These are phyloP conservation scores for Penicillium parvum DNA, from an alignment of 495 filamentous ascomycete species.

Conservation along the genomic window DNA sequence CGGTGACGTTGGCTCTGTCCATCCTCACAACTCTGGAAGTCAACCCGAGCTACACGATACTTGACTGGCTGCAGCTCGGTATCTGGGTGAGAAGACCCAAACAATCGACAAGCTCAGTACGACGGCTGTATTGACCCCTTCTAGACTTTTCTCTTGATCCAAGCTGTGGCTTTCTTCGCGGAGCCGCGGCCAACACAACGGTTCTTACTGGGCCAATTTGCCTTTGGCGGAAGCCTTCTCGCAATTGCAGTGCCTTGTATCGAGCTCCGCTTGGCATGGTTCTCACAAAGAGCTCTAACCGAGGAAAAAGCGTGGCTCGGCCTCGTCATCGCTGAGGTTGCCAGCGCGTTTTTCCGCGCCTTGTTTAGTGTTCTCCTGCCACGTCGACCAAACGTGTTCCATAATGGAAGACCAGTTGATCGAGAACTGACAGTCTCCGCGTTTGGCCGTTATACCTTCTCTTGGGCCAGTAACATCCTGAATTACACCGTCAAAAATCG, in stretches of 20 bases:
- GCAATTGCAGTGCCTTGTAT: slow-evolving; percentile 12
- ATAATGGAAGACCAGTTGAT: slow-evolving; percentile 58
- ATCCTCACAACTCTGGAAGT: slow-evolving; percentile 16
- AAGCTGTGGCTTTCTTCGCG: slow-evolving; percentile 32
- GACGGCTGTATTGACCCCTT: not conserved
- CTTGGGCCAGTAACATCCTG: slow-evolving; percentile 56
- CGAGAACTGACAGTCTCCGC: slow-evolving; percentile 56
- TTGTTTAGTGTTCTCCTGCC: slow-evolving; percentile 46
- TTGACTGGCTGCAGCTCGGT: slow-evolving; percentile 31
- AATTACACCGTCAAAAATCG: slow-evolving; percentile 49
- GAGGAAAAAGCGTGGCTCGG: slow-evolving; percentile 9
- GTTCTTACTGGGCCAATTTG: slow-evolving; percentile 27
- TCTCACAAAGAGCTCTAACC: slow-evolving; percentile 2
- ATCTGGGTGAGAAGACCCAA: slow-evolving; percentile 31
- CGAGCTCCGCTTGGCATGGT: slow-evolving; percentile 19
- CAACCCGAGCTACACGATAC: slow-evolving; percentile 1
- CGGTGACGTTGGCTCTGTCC: slow-evolving; percentile 18
- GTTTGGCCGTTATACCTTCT: slow-evolving; percentile 57
- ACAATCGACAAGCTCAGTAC: not conserved
- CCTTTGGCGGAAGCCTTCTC: slow-evolving; percentile 28
- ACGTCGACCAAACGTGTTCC: slow-evolving; percentile 61
- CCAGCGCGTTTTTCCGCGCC: slow-evolving; percentile 26
- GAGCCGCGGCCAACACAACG: slow-evolving; percentile 29
- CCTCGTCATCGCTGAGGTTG: slow-evolving; percentile 20
- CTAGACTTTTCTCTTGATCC: slow-evolving; percentile 28